These are phyloP conservation scores for Lotmaria passim DNA, from an alignment of 208 protist genomes.

Conservation along the genomic window DNA sequence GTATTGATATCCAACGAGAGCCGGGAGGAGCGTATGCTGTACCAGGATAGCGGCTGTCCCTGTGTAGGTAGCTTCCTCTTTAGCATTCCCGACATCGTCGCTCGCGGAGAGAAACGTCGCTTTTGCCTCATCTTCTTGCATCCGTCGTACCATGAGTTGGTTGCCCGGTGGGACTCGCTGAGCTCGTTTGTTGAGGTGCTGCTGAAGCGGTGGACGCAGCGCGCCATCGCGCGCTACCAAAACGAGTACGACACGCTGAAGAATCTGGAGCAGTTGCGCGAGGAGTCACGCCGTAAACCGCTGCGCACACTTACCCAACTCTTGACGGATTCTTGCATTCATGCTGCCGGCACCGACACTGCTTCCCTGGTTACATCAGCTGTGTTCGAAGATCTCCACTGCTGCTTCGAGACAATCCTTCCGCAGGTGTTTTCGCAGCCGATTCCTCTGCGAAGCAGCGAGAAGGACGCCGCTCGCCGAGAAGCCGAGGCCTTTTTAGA, in stretches of 20 bases:
- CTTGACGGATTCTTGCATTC: constrained; percentile 1
- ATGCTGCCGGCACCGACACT: background rate
- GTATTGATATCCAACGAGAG: constrained; percentile 73
- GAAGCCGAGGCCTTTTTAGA: constrained; percentile 26
- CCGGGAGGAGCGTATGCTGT: constrained; percentile 63
- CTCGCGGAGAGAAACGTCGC: constrained; percentile 75
- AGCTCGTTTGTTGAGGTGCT: constrained; percentile 46
- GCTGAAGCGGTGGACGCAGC: constrained; percentile 42
- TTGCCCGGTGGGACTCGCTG: constrained; percentile 53
- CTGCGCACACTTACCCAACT: constrained; percentile 63
- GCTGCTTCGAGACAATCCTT: constrained; percentile 24
- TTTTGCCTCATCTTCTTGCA: constrained; percentile 81
- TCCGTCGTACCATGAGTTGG: constrained; percentile 55
- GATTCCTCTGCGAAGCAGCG: constrained; percentile 6
- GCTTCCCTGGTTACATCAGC: background rate
- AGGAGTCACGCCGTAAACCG: constrained; percentile 60
- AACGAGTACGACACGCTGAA: constrained; percentile 62
- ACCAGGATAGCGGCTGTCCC: constrained; percentile 67
- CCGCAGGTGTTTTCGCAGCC: constrained; percentile 18
- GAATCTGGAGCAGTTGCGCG: constrained; percentile 65
- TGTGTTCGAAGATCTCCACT: constrained; percentile 31
- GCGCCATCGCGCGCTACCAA: constrained; percentile 42
- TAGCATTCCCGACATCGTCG: constrained; percentile 80
- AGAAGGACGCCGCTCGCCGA: constrained; percentile 9
- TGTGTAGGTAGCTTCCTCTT: constrained; percentile 72